These are phyloP conservation scores for Tausonia pullulans DNA, from an alignment of 1,284 basidiomycete species.

Conservation along the genomic window DNA sequence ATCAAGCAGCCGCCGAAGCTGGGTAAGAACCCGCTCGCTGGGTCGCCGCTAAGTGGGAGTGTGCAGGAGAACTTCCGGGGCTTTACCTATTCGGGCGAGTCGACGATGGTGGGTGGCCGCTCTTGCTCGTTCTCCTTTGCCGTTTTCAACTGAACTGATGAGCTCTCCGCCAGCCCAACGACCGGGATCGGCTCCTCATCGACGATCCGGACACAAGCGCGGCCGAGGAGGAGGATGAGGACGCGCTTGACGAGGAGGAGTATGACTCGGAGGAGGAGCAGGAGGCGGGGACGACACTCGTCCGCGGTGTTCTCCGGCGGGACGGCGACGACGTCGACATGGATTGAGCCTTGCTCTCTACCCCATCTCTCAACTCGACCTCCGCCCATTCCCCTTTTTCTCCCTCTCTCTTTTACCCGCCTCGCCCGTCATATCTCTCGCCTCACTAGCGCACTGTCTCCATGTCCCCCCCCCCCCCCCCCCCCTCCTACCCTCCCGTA, in stretches of 20 bases:
- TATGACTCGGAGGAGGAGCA: conserved; percentile 37
- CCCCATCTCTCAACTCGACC: too few relatives aligned
- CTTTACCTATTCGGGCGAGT: conserved; percentile 79
- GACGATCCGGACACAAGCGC: conserved; percentile 35
- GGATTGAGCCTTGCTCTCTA: not conserved
- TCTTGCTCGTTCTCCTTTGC: not conserved
- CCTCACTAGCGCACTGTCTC: not conserved
- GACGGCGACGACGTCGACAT: conserved; percentile 9
- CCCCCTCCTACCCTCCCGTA: not conserved
- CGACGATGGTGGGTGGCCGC: conserved; percentile 42
- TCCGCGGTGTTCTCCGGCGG: conserved; percentile 10
- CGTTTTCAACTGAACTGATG: conserved; percentile 6
- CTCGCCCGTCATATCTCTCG: not conserved
- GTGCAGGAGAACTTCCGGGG: conserved; percentile 91
- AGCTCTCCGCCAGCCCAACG: not conserved
- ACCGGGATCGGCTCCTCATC: conserved; percentile 40
- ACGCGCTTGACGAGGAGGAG: conserved; percentile 27
- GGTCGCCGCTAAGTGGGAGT: conserved; percentile 67
- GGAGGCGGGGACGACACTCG: conserved; percentile 7
- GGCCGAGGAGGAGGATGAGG: conserved; percentile 18
- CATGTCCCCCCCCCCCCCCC: not conserved
- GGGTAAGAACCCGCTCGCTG: conserved; percentile 26
- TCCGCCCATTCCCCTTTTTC: not conserved
- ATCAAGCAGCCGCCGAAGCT: conserved; percentile 31
- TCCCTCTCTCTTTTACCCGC: not conserved